Base-by-base conservation (phyloP, 2,329 filamentous ascomycete species). In the Penicillium janthinellum region DNA sequence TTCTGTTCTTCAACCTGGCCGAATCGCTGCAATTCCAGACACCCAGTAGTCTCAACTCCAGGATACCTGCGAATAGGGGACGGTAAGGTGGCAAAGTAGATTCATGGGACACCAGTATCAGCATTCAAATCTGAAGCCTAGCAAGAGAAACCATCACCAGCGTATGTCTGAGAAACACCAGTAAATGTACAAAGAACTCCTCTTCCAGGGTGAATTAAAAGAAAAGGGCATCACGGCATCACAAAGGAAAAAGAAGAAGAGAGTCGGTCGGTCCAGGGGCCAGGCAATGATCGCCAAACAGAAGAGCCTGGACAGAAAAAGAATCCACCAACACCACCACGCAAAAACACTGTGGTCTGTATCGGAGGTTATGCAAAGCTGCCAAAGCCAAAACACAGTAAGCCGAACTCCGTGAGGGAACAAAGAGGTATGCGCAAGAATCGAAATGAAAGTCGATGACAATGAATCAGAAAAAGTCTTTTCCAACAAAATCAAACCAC, bases 211-310 rank as follows among this genome's bases (percentile, higher is more conserved):
- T 58, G 53, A 58, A 64, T 66, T 62, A 65, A 55, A 55, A 42
- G 61, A 63, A 64, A 62, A 58, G 63, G 66, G 65, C 72, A 67
- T 74, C 59, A 71, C 68, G 65, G 65, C 73, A 57, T 74, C 59
- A 72, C 61, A 68, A 66, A 65, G 52, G 64, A 67, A 71, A 69
- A 67, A 69, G 69, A 60, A 67, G 63, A 45, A 52, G 59, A 54
- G 51, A 64, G 60, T 61, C 54, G 58, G 59, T 54, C 57, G 57
- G 64, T 45, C 56, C 49, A 41, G 25, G n/a, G 22, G n/a, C 38
- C 14, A 20, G 25, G 35, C 12, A 35, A 15, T 35, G 17, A 41
- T 41, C 22, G 11, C 38, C 50, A 54, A 64, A 60, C 51, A 58
- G 55, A 48, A 67, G 57, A 61, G 60, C 53, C 17, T 60, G 58